Base-by-base conservation (phyloP, 2,329 filamentous ascomycete species). In the Gaeumannomyces tritici region DNA sequence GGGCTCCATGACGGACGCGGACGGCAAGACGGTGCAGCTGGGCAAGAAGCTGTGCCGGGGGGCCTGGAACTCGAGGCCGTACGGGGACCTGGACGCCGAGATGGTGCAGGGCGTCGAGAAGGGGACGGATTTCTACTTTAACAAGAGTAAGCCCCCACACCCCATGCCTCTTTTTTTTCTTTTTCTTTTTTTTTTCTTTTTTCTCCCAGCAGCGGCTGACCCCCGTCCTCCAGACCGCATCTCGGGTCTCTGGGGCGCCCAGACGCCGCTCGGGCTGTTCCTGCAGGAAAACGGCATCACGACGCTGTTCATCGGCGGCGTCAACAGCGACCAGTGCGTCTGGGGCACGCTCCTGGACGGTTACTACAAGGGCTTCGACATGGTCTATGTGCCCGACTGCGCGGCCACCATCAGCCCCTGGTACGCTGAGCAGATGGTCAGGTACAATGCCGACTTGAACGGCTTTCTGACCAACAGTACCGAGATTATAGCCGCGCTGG, bases 291-390 rank as follows among this genome's bases (percentile, higher is more conserved):
- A 66, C 75, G 61, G 74, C 0, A 78, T 78, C 63, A 77, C 66
- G 59, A 85, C 81, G 4, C 67, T 85, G 56, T 67, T 86, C 28
- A 84, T 85, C 66, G 73, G 79, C 1, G 83, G 83, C 0, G 82
- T 85, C 7, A 86, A 86, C 67, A 84, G 82, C 1, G 82, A 86
- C 70, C 82, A 84, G 67, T 85, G 83, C 67, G 82, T 86, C 8
- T 74, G 79, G 26, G 80, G 80, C 1, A 84, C 81, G 7, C 70
- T 84, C 60, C 73, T 76, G 60, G 82, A 86, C 72, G 80, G 78
- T 3, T 83, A 80, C 64, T 79, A 76, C 66, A 78, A 77, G 63
- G 83, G 83, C 0, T 85, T 77, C 70, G 81, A 84, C 66, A 82
- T 80, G 65, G 69, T 85, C 15, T 67, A 85, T 66, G 68, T 85